Percentiles rank a stretch among this genome's conserved stretches.
Evolutionary conservation across 1,284 basidiomycete genomes (phyloP).

Genomic region (Sphaerobolus stellatus): DNA sequence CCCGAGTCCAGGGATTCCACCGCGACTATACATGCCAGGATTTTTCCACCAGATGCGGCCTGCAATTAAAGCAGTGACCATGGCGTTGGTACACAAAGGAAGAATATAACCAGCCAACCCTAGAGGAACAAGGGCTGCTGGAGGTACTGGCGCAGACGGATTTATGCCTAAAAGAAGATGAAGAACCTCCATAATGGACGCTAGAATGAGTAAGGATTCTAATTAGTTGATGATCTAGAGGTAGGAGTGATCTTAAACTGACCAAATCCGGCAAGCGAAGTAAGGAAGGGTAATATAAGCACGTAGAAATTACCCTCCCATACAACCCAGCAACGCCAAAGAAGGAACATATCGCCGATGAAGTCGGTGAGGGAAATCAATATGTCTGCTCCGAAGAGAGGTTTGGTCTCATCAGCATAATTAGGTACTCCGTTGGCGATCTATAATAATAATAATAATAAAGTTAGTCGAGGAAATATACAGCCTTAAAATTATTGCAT

Average conservation of each 20-base stretch:
- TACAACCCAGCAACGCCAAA: slow-evolving; percentile 42
- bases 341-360: slow-evolving; percentile 35
- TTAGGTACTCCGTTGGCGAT: slow-evolving; percentile 19
- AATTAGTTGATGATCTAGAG: background rate
- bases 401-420: slow-evolving; percentile 32
- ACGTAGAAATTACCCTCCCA: slow-evolving; percentile 34
- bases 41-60: slow-evolving; percentile 34
- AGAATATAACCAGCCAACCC: slow-evolving; percentile 33
- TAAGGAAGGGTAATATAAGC: slow-evolving; percentile 32
- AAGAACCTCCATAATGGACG: slow-evolving; percentile 25
- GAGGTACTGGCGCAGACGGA: slow-evolving; percentile 29
- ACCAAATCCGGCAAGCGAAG: slow-evolving; percentile 34
- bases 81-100: slow-evolving; percentile 39
- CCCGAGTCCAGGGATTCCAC: slow-evolving; percentile 2
- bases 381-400: slow-evolving; percentile 31
- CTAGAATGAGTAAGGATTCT: slow-evolving; percentile 17
- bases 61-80: slow-evolving; percentile 41
- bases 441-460: background rate
- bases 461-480: background rate
- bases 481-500: background rate
- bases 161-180: slow-evolving; percentile 23
- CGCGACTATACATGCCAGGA: slow-evolving; percentile 7
- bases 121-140: slow-evolving; percentile 29
- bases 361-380: slow-evolving; percentile 39
- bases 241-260: slow-evolving; percentile 12